Evolutionary conservation across 2,329 filamentous ascomycete species (phyloP).

Genomic region (Phialophora tarda): DNA sequence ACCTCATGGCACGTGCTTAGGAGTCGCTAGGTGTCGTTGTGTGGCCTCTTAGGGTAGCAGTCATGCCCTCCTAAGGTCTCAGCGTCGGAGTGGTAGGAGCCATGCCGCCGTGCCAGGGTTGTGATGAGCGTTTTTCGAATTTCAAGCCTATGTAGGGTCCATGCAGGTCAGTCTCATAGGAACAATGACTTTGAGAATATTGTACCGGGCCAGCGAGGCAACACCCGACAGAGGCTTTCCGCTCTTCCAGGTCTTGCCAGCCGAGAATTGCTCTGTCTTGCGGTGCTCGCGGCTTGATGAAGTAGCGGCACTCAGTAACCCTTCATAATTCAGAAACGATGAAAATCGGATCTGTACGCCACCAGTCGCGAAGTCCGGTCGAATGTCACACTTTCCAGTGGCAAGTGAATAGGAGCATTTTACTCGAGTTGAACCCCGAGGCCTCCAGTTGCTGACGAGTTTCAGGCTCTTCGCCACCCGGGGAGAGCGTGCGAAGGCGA

Average conservation of each 20-base stretch:
- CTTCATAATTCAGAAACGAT: not conserved
- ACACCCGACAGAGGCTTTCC: not conserved
- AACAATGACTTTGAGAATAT: not conserved
- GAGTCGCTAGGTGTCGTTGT: not conserved
- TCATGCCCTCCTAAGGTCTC: not conserved
- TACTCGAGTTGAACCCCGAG: not conserved
- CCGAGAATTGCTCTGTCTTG: not conserved
- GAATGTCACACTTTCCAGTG: not conserved
- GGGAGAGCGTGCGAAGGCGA: not conserved
- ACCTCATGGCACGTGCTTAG: not conserved
- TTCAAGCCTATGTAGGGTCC: not conserved
- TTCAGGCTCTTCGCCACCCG: not conserved
- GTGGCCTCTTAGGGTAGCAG: not conserved
- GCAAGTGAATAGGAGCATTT: not conserved
- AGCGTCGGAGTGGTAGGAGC: not conserved
- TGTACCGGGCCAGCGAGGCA: not conserved
- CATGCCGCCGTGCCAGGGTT: not conserved
- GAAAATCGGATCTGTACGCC: not conserved
- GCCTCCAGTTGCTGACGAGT: not conserved
- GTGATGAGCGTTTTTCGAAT: not conserved
- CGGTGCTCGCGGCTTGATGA: not conserved
- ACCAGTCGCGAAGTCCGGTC: not conserved
- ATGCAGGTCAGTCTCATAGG: not conserved
- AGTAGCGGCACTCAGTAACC: not conserved
- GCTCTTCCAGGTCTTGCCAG: not conserved